A percentile compares a stretch with the other conserved stretches of the same genome.
phyloP scores from a whole-genome alignment of 2,329 filamentous ascomycete genomes.

The Ambrosiella xylebori region DNA sequence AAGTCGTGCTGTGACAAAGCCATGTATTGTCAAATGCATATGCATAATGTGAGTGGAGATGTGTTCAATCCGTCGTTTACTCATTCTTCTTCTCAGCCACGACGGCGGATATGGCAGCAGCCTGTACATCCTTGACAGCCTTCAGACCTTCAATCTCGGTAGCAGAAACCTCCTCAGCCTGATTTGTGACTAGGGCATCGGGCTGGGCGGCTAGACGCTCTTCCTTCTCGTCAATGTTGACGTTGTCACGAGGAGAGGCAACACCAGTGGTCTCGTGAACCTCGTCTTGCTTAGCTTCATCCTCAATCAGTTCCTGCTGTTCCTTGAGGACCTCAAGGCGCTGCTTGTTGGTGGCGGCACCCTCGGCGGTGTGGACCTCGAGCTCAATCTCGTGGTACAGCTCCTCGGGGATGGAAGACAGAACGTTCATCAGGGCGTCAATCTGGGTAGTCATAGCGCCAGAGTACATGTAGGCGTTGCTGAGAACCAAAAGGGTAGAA shows the following conservation, averaged over 20 bases:
- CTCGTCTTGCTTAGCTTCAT: conserved; percentile 85
- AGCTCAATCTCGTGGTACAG: conserved; percentile 99
- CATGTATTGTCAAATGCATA: neutral
- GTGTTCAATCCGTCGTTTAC: conserved; percentile 14
- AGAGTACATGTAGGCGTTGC: conserved; percentile 96
- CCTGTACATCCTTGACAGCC: conserved; percentile 6
- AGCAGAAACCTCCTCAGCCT: conserved; percentile 22
- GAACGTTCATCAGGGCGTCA: conserved; percentile 76
- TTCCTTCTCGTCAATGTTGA: conserved; percentile 91
- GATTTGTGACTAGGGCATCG: conserved; percentile 33
- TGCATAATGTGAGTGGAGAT: neutral
- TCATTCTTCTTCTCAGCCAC: conserved; percentile 18
- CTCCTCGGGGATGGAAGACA: conserved; percentile 91
- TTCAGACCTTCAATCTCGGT: conserved; percentile 10
- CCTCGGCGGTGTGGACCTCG: conserved; percentile 91
- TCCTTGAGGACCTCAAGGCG: conserved; percentile 95
- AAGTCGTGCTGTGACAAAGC: neutral
- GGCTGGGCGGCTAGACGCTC: conserved; percentile 42
- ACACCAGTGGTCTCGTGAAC: conserved; percentile 60
- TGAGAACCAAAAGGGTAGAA: conserved; percentile 83
- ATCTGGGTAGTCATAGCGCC: conserved; percentile 82
- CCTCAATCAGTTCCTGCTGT: conserved; percentile 93
- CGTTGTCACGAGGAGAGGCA: conserved; percentile 63
- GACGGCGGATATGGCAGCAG: neutral
- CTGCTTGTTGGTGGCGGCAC: conserved; percentile 96